Percentiles rank a stretch among this genome's conserved stretches.
Evolutionary conservation across 495 filamentous ascomycete genomes (phyloP).

Genomic region (Neurospora africana): DNA sequence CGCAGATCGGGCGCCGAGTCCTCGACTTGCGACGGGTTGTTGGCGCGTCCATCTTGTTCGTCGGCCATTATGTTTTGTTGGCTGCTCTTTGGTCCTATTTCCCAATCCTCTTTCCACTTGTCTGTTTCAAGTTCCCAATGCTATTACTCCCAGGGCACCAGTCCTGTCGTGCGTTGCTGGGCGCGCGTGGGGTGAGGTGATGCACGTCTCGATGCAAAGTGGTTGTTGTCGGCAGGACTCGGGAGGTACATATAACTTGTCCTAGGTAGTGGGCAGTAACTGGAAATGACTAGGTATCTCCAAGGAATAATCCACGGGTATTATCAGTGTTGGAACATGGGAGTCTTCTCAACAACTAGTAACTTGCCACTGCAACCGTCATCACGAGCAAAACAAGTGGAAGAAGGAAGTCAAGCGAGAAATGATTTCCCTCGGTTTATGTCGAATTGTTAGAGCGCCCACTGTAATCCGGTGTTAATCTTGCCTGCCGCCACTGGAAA

Average conservation of each 20-base stretch:
- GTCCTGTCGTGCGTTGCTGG: neutral
- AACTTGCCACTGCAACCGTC: neutral
- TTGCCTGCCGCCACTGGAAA: neutral
- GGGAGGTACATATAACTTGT: neutral
- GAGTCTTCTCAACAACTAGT: neutral
- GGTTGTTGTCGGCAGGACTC: neutral
- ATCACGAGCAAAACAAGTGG: neutral
- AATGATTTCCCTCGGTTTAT: neutral
- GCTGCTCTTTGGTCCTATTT: neutral
- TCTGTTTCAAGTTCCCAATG: neutral
- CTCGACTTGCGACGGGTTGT: constrained; percentile 10
- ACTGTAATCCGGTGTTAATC: neutral
- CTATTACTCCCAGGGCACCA: neutral
- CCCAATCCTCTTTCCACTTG: neutral
- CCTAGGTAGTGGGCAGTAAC: neutral
- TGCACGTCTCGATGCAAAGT: neutral
- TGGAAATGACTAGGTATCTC: neutral
- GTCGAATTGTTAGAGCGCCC: neutral
- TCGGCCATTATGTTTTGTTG: constrained; percentile 18
- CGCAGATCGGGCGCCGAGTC: constrained; percentile 69
- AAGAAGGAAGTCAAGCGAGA: neutral
- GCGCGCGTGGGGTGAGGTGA: neutral
- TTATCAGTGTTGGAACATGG: neutral
- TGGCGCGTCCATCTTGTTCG: constrained; percentile 17
- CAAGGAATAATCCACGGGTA: neutral